phyloP scores from a whole-genome alignment of 306 rosid genomes.

The Trifolium pratense region DNA sequence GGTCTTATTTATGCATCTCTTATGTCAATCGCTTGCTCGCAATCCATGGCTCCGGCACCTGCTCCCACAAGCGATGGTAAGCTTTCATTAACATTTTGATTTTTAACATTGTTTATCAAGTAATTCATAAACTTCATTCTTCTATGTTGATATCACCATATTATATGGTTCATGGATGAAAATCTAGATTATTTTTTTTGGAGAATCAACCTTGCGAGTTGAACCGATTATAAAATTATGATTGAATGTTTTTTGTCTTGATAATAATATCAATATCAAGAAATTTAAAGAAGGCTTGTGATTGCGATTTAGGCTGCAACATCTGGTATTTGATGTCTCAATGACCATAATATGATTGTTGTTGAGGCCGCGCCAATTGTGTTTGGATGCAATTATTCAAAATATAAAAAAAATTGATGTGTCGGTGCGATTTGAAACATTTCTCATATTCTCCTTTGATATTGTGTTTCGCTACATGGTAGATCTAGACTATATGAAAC shows the following conservation, averaged over 20 bases:
- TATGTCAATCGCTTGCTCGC: constrained; percentile 50
- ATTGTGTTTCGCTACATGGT: neutral
- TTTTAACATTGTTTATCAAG: neutral
- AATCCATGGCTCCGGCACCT: constrained; percentile 50
- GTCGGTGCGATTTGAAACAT: neutral
- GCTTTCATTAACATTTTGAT: neutral
- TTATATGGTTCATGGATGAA: neutral
- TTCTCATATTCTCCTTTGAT: neutral
- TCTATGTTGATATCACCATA: neutral
- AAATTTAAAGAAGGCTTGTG: neutral
- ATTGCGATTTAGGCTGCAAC: neutral
- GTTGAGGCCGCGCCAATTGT: neutral
- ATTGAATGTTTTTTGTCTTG: neutral
- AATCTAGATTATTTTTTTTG: neutral
- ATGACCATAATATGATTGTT: neutral
- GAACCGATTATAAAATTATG: neutral
- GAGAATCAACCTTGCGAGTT: neutral
- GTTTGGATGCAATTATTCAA: neutral
- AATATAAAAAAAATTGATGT: neutral
- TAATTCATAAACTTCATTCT: neutral
- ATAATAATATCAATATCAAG: neutral
- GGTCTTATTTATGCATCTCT: constrained; percentile 48
- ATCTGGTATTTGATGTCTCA: neutral
- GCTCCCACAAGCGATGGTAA: constrained; percentile 60
- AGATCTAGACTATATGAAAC: neutral